Percentiles rank a stretch among this genome's conserved stretches.
phyloP scores from a whole-genome alignment of 805 yeast genomes.

The Scheffersomyces spartinae region DNA sequence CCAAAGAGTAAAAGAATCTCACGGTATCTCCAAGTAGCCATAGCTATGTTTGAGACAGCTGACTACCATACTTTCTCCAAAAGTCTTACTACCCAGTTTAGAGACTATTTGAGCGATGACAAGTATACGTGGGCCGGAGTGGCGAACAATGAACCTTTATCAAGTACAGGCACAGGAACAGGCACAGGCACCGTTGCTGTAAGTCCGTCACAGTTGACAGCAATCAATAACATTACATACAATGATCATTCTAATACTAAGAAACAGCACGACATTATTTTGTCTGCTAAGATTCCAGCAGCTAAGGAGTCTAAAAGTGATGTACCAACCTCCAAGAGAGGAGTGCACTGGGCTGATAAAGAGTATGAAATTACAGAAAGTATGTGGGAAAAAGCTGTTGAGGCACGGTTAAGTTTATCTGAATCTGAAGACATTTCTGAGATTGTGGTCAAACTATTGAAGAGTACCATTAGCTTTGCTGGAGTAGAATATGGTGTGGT shows the following conservation, averaged over 20 bases:
- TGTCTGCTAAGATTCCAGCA: conserved; percentile 6
- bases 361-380: conserved; percentile 2
- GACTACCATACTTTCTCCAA: conserved; percentile 14
- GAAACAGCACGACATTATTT: conserved; percentile 1
- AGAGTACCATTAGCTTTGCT: conserved; percentile 24
- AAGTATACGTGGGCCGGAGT: too few species aligned
- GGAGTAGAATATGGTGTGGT: conserved; percentile 24
- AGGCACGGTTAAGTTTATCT: conserved; percentile 37
- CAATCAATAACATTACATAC: conserved; percentile 13
- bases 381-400: conserved; percentile 24
- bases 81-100: conserved; percentile 15
- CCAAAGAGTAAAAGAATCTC: conserved; percentile 19
- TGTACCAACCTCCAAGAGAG: too few species aligned
- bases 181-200: conserved; percentile 1
- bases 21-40: conserved; percentile 24
- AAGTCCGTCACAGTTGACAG: conserved; percentile 4
- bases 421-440: conserved; percentile 29
- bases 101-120: conserved; percentile 7
- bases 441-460: conserved; percentile 25
- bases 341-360: too few species aligned
- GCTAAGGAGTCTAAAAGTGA: conserved; percentile 1
- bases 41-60: conserved; percentile 18
- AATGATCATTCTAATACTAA: conserved; percentile 14
- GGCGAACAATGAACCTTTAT: not conserved
- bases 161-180: conserved; percentile 1